Base-by-base conservation (phyloP, 345 rosid species). In the Brassica carinata region DNA sequence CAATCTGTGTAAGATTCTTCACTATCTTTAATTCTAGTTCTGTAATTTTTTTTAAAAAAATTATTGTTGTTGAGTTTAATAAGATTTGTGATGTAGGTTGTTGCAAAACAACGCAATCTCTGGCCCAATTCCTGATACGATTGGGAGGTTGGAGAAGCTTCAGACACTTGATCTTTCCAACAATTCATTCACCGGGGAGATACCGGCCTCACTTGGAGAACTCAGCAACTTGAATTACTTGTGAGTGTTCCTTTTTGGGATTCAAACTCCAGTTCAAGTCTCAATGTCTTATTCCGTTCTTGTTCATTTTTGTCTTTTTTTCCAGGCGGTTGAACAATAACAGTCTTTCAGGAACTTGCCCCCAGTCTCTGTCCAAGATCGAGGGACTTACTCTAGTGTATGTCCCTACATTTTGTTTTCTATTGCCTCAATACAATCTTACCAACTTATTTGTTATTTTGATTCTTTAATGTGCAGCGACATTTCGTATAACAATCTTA, bases 281-380 rank as follows among this genome's bases (percentile, higher is more conserved):
- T 81, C 6, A 65, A 1, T 38, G 31, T 64, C 72, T 69, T 75
- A 53, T 61, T 61, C 31, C 9, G 7, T 61, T 23, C 72, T 69
- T 75, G 61, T 65, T 61, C 53, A 13, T 29, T 59, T 23, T 23
- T 43, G n/a, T 43, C 53, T 43, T 72, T 1, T 3, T 69, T 73
- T 19, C 0, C 87, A 96, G 99, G 88, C 91, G 98, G 81, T 89
- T 96, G 83, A 94, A 96, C 88, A 96, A 96, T 90, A 96, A 96
- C 83, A 91, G 97, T 84, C 97, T 96, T 38, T 48, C 81, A 48
- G 98, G 99, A 75, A 53, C 88, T 57, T 92, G 90, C 80, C 98
- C 99, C 0, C 82, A 83, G 73, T 87, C 99, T 23, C 80, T 96
- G 81, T 96, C 98, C 67, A 88, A 87, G 65, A 91, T 96, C 15